Conservation (phyloP, 2,329 filamentous ascomycete species). For the Colletotrichum tamarilloi region DNA sequence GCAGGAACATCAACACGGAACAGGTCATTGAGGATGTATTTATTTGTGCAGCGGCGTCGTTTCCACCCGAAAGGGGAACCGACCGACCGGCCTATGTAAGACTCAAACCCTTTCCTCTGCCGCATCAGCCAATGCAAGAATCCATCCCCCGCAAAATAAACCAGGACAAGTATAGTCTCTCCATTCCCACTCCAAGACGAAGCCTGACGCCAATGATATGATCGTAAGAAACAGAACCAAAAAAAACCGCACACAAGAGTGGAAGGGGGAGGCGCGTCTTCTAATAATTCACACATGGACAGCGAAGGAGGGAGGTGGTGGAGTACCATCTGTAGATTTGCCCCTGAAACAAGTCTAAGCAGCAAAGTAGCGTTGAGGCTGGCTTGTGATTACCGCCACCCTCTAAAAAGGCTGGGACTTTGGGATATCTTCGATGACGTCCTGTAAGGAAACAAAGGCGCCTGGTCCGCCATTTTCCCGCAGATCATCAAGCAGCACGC, state of each 20-base stretch:
- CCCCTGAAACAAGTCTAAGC: background rate
- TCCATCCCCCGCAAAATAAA: conserved; percentile 7
- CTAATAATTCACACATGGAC: conserved; percentile 21
- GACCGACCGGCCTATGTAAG: conserved; percentile 22
- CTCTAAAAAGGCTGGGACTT: conserved; percentile 42
- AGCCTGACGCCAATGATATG: conserved; percentile 33
- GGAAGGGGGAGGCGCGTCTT: conserved; percentile 7
- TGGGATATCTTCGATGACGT: conserved; percentile 60
- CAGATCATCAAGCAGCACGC: conserved; percentile 85
- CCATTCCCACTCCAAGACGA: conserved; percentile 20
- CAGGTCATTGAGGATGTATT: background rate
- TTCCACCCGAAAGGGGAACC: background rate
- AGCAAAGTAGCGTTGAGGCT: background rate
- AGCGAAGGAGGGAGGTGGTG: background rate
- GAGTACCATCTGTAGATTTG: conserved; percentile 19
- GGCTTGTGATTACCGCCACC: background rate
- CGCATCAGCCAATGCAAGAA: conserved; percentile 26
- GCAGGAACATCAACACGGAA: too few species aligned
- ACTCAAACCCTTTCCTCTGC: conserved; percentile 23
- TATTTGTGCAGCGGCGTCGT: conserved; percentile 31
- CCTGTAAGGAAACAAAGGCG: conserved; percentile 77
- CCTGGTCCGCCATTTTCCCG: conserved; percentile 83
- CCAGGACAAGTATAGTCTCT: conserved; percentile 18
- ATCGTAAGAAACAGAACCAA: conserved; percentile 6
- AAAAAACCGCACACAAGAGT: background rate